These are phyloP conservation scores for Aegilops speltoides DNA, from an alignment of 176 grass and related monocot genomes.

Conservation along the genomic window DNA sequence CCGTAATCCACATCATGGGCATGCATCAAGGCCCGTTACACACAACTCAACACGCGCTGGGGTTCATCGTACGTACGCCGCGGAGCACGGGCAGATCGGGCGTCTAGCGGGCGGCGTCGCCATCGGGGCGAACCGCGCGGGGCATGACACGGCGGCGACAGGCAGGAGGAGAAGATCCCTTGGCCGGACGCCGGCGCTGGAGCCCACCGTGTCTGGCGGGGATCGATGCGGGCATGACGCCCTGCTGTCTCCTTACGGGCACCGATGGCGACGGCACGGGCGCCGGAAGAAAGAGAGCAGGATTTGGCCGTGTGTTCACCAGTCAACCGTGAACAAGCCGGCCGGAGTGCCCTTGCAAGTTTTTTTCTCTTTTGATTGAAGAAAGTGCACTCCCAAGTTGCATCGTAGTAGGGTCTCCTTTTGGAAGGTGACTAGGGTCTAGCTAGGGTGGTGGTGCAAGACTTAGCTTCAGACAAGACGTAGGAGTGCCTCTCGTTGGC, in stretches of 20 bases:
- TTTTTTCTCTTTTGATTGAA: no score
- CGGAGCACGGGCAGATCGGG: slow-evolving; percentile 29
- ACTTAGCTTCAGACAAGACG: neutral
- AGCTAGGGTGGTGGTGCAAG: neutral
- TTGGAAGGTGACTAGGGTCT: neutral
- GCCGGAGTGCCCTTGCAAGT: neutral
- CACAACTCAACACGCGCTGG: neutral
- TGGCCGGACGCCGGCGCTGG: slow-evolving; percentile 24
- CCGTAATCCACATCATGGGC: no score
- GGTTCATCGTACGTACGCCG: neutral
- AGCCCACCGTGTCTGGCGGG: slow-evolving; percentile 10
- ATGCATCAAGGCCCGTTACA: no score
- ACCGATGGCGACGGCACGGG: slow-evolving; percentile 25
- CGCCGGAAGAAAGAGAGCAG: neutral
- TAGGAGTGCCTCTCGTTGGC: no score
- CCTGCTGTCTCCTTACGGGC: slow-evolving; percentile 4
- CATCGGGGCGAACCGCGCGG: neutral
- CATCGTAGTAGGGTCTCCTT: neutral
- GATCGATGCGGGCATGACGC: slow-evolving; percentile 14
- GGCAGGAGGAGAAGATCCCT: neutral
- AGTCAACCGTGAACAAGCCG: neutral
- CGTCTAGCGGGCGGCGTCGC: neutral
- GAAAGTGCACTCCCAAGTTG: neutral
- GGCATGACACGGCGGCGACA: neutral
- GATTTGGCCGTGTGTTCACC: neutral